Percentiles rank a stretch among this genome's conserved stretches.
Evolutionary conservation across 805 yeast species (phyloP).

Genomic region (Torulaspora maleeae): DNA sequence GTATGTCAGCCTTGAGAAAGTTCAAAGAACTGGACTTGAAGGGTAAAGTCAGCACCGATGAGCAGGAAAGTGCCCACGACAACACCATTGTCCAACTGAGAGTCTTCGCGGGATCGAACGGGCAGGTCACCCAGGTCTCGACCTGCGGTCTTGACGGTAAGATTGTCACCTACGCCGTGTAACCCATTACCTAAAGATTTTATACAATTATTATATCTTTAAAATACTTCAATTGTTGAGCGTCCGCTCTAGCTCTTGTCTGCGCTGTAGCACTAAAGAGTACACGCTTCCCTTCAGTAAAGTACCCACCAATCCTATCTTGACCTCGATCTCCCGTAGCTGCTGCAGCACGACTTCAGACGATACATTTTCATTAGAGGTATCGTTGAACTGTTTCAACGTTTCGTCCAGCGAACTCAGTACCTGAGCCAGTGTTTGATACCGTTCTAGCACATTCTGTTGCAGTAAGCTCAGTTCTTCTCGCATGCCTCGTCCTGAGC

Average conservation of each 20-base stretch:
- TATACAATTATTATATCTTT: background rate
- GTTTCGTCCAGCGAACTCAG: constrained; percentile 30
- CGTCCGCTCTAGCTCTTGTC: constrained; percentile 19
- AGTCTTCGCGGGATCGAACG: constrained; percentile 44
- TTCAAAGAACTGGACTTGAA: constrained; percentile 93
- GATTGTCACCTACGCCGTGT: constrained; percentile 68
- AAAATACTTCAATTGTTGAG: background rate
- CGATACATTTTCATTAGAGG: constrained; percentile 14
- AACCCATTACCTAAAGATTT: constrained; percentile 11
- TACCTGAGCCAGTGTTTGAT: constrained; percentile 26
- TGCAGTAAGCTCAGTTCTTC: constrained; percentile 30
- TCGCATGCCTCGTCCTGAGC: constrained; percentile 12
- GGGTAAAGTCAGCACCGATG: constrained; percentile 59
- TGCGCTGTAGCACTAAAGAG: constrained; percentile 53
- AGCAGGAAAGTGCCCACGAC: constrained; percentile 73
- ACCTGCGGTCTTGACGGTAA: constrained; percentile 89
- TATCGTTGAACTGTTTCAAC: constrained; percentile 23
- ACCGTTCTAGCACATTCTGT: constrained; percentile 31
- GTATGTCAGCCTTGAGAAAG: constrained; percentile 83
- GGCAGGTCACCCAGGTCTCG: constrained; percentile 56
- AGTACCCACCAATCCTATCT: constrained; percentile 60
- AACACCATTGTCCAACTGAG: constrained; percentile 75
- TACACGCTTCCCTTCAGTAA: constrained; percentile 68
- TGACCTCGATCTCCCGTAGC: constrained; percentile 56
- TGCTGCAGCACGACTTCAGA: constrained; percentile 43